A percentile compares a stretch with the other conserved stretches of the same genome.
phyloP scores from a whole-genome alignment of 2,329 filamentous ascomycete species.

The Apiospora hydei region DNA sequence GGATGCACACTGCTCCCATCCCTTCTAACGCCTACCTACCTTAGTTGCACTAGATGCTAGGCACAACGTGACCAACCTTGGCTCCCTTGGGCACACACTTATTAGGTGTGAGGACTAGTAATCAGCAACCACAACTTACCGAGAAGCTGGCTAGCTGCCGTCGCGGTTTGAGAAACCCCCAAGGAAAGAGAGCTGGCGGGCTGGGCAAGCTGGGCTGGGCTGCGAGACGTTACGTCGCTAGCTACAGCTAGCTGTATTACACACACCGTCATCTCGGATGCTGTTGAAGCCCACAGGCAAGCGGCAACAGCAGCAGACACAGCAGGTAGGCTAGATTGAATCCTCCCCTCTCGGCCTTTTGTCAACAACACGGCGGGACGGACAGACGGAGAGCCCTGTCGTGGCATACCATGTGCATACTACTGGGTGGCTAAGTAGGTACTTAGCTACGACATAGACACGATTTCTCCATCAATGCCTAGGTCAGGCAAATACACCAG shows the following conservation, averaged over 20 bases:
- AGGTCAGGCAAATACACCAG: not conserved
- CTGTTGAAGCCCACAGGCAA: constrained; percentile 6
- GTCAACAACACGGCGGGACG: not conserved
- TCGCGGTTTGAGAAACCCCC: constrained; percentile 23
- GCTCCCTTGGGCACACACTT: not conserved
- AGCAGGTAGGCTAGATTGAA: not conserved
- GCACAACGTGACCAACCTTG: constrained; percentile 20
- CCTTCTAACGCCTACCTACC: not conserved
- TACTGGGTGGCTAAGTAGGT: too few relatives aligned
- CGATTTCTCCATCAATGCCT: not conserved
- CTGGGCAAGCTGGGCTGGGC: constrained; percentile 6
- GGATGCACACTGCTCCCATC: not conserved
- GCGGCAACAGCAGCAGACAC: not conserved
- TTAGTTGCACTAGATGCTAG: constrained; percentile 15
- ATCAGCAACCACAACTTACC: constrained; percentile 16
- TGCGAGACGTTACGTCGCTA: constrained; percentile 11
- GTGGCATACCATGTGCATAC: not conserved
- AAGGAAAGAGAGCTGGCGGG: constrained; percentile 1
- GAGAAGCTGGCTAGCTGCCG: constrained; percentile 23
- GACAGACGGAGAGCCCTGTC: not conserved
- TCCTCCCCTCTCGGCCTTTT: constrained; percentile 2
- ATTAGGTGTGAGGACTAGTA: not conserved
- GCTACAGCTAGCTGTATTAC: constrained; percentile 19
- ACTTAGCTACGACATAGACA: not conserved
- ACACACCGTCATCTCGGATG: constrained; percentile 14